phyloP scores from a whole-genome alignment of 225 moss, liverwort and hornwort species.

The Marchantia paleacea region DNA sequence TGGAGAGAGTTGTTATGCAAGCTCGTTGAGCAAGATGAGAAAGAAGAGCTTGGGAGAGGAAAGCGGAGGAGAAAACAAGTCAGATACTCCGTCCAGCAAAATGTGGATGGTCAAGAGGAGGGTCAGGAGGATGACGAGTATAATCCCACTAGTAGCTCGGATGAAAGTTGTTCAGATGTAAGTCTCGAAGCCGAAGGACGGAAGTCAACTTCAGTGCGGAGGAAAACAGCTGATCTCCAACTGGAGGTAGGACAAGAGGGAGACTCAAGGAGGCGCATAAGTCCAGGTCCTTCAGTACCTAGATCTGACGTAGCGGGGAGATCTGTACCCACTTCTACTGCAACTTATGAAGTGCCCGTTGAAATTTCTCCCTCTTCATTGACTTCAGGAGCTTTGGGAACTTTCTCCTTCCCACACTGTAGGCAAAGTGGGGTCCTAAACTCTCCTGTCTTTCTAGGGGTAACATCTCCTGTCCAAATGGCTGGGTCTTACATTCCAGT shows the following conservation, averaged over 20 bases:
- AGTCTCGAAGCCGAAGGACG: constrained; percentile 43
- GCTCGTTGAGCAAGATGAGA: constrained; percentile 49
- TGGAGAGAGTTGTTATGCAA: constrained; percentile 63
- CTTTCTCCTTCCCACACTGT: neutral
- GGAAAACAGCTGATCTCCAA: neutral
- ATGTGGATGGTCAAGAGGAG: constrained; percentile 45
- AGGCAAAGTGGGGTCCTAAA: neutral
- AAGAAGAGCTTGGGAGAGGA: constrained; percentile 74
- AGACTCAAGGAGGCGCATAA: neutral
- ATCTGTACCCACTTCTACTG: too few species aligned
- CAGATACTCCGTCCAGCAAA: constrained; percentile 53
- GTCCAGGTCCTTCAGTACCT: neutral
- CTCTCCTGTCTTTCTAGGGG: neutral
- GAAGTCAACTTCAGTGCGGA: neutral
- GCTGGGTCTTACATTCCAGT: neutral
- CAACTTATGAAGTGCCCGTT: neutral
- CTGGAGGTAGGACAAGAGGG: neutral
- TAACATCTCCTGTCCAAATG: neutral
- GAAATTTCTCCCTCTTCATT: neutral
- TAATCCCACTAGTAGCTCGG: constrained; percentile 50
- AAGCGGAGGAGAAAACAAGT: constrained; percentile 62
- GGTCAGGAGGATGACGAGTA: constrained; percentile 56
- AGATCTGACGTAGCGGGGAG: neutral
- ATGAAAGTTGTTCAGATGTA: constrained; percentile 43
- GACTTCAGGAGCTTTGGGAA: neutral